Conservation (phyloP, 768 basidiomycete species). For the Flagelloscypha sp. region DNA sequence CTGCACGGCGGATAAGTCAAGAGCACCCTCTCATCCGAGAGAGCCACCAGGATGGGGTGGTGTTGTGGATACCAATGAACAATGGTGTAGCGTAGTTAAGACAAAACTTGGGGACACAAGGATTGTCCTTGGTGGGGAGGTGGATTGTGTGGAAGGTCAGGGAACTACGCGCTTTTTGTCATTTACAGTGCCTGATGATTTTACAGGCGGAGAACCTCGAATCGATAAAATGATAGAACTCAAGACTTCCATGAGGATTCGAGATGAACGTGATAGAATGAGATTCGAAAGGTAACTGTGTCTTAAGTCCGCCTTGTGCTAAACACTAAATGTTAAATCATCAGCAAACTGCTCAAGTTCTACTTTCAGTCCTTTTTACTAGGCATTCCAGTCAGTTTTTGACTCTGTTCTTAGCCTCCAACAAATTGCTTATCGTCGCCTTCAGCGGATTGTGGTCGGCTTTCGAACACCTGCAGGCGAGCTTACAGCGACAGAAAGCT, state of each 20-base stretch:
- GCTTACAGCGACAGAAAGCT: slow-evolving; percentile 56
- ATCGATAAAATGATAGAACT: slow-evolving; percentile 74
- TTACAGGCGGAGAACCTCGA: slow-evolving; percentile 50
- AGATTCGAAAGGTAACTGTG: slow-evolving; percentile 70
- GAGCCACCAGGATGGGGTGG: slow-evolving; percentile 59
- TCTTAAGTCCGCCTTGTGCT: background rate
- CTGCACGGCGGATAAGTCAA: slow-evolving; percentile 51
- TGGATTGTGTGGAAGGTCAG: slow-evolving; percentile 79
- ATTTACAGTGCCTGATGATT: slow-evolving; percentile 6
- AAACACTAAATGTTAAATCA: slow-evolving; percentile 4
- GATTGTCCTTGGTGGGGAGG: slow-evolving; percentile 80
- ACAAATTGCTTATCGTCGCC: slow-evolving; percentile 4
- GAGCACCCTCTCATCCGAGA: slow-evolving; percentile 15
- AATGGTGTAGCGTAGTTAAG: slow-evolving; percentile 87
- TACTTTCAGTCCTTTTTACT: slow-evolving; percentile 89
- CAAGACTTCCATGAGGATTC: slow-evolving; percentile 75
- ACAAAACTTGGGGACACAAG: slow-evolving; percentile 70
- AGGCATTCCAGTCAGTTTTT: slow-evolving; percentile 68
- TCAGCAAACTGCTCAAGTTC: slow-evolving; percentile 84
- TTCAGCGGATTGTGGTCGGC: slow-evolving; percentile 79
- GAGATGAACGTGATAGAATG: slow-evolving; percentile 53
- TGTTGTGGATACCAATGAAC: slow-evolving; percentile 79
- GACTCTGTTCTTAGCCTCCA: slow-evolving; percentile 1
- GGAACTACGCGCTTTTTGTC: slow-evolving; percentile 6
- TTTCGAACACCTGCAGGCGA: slow-evolving; percentile 77